phyloP scores from a whole-genome alignment of 257 asterid species.

The Nicotiana paniculata region DNA sequence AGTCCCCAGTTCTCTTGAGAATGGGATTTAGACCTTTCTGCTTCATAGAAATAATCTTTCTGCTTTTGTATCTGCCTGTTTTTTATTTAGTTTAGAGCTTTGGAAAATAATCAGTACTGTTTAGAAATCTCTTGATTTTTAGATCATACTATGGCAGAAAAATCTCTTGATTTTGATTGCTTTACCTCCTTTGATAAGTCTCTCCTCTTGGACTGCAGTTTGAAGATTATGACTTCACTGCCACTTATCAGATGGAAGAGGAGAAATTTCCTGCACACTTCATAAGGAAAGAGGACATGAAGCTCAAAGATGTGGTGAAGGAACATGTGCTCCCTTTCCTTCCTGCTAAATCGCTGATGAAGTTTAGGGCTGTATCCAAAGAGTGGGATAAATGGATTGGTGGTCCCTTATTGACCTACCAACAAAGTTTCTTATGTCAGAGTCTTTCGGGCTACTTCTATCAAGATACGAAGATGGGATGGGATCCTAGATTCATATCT shows the following conservation, averaged over 20 bases:
- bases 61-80: background rate
- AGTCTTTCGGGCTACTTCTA: constrained; percentile 38
- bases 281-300: background rate
- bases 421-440: constrained; percentile 32
- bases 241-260: background rate
- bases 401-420: constrained; percentile 30
- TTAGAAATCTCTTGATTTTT: background rate
- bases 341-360: constrained; percentile 41
- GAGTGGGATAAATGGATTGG: constrained; percentile 37
- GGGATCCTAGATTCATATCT: constrained; percentile 12
- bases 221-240: background rate
- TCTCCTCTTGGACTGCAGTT: constrained; percentile 2
- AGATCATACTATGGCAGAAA: too few species aligned
- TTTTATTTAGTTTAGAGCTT: background rate
- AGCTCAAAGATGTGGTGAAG: constrained; percentile 25
- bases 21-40: background rate
- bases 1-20: background rate
- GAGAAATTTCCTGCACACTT: background rate
- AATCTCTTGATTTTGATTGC: background rate
- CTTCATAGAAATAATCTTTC: background rate
- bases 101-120: background rate
- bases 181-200: background rate
- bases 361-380: constrained; percentile 38
- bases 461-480: background rate
- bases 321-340: constrained; percentile 35